Base-by-base conservation (phyloP, 106 monocot genomes). In the Acorus calamus region DNA sequence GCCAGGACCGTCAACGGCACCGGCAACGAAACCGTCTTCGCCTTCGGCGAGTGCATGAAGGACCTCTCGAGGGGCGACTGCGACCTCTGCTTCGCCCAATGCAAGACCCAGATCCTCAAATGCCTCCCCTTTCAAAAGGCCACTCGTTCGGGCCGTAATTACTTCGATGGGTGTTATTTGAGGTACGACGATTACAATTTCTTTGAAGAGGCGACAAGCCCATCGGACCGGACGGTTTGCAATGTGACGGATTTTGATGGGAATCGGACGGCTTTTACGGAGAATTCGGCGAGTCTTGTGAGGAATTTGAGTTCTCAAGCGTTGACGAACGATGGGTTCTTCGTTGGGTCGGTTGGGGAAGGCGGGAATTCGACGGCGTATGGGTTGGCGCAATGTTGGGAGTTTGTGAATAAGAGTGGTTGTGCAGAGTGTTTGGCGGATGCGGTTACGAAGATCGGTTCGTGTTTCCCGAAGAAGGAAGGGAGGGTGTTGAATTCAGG, bases 351-450 rank as follows among this genome's bases (percentile, higher is more conserved):
- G 13, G 46, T 61, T 3, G 70, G 46, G 11, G 46, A 42, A 44
- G 70, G 28, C 1, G 28, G 46, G 53, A 47, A 62, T 61, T 71
- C 53, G 9, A 62, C 45, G 13, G 70, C 62, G 61, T 55, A 54
- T 46, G 70, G 70, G n/a, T 52, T 71, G 44, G 70, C 42, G 8
- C 70, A 62, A 46, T 71, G 70, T 14, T 62, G 70, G 70, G 46
- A 54, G 12, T 46, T 61, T 14, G 61, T 71, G 46, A 61, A 71
- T 11, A 61, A 3, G 13, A 70, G 70, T 14, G 44, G 61, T 4
- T 70, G 70, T 60, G 0, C 42, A 8, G 10, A 14, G n/a, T 70
- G 70, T 46, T 10, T 70, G 61, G 43, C 58, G 59, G 63, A 46
- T 7, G 63, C 63, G 11, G 63, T 48, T 4, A 48, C 7, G 48